phyloP scores from a whole-genome alignment of 305 asterid species.

The Stenogyne calaminthoides region DNA sequence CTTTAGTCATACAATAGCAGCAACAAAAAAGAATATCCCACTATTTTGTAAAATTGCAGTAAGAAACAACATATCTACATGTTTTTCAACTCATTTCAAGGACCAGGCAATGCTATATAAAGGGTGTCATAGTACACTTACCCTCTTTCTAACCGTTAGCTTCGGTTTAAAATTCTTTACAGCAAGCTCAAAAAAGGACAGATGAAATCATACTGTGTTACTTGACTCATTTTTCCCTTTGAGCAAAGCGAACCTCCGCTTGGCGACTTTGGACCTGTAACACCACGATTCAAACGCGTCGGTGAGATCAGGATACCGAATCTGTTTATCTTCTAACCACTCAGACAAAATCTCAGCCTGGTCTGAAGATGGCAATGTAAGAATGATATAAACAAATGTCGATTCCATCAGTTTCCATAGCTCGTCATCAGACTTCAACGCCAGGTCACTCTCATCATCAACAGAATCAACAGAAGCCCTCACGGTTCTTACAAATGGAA shows the following conservation, averaged over 20 bases:
- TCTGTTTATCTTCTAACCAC: constrained; percentile 59
- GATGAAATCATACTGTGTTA: constrained; percentile 27
- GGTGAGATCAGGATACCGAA: constrained; percentile 71
- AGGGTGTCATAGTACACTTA: constrained; percentile 5
- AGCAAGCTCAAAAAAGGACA: neutral
- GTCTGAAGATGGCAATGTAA: constrained; percentile 67
- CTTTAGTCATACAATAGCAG: no score
- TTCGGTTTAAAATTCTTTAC: neutral
- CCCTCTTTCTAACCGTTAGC: neutral
- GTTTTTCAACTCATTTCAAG: neutral
- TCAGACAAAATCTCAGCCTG: constrained; percentile 74
- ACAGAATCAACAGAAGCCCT: constrained; percentile 55
- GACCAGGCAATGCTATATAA: neutral
- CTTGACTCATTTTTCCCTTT: constrained; percentile 37
- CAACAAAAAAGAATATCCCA: no score
- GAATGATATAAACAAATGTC: constrained; percentile 63
- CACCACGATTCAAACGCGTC: constrained; percentile 95
- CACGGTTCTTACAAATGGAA: constrained; percentile 56
- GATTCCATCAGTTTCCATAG: constrained; percentile 78
- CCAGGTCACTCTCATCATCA: constrained; percentile 48
- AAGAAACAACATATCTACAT: constrained; percentile 25
- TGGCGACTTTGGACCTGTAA: constrained; percentile 80
- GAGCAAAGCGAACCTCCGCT: constrained; percentile 52
- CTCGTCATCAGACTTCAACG: constrained; percentile 52
- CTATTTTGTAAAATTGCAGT: neutral